phyloP scores from a whole-genome alignment of 768 basidiomycete species.

The Kwoniella bestiolae region DNA sequence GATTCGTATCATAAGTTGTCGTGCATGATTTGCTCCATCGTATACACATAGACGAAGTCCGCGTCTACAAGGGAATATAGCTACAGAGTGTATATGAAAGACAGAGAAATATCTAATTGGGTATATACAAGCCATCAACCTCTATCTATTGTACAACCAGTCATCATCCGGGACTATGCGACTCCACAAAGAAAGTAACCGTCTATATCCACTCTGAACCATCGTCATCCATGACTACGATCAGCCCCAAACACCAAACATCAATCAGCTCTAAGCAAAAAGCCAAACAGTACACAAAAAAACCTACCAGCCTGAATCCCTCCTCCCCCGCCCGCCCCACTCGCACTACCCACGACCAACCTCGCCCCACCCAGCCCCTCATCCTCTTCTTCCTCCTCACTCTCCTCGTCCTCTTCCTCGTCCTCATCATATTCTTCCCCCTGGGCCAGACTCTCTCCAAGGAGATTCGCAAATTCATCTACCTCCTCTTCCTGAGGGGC shows the following conservation, averaged over 20 bases:
- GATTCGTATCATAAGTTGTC: too few relatives aligned
- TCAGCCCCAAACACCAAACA: not conserved
- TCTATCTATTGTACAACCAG: too few relatives aligned
- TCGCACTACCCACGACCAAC: slow-evolving; percentile 22
- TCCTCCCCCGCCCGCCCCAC: not conserved
- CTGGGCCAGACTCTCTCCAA: slow-evolving; percentile 42
- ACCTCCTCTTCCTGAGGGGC: slow-evolving; percentile 28
- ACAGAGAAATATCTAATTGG: too few relatives aligned
- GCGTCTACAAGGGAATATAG: too few relatives aligned
- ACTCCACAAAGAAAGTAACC: too few relatives aligned
- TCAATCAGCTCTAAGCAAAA: not conserved
- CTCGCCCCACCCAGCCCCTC: slow-evolving; percentile 38
- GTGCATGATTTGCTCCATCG: too few relatives aligned
- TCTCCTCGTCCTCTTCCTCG: slow-evolving; percentile 25
- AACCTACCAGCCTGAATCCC: slow-evolving; percentile 19
- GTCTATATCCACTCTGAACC: slow-evolving; percentile 29
- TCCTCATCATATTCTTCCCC: slow-evolving; percentile 18
- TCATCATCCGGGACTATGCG: too few relatives aligned
- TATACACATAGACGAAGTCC: too few relatives aligned
- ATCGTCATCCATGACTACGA: slow-evolving; percentile 22
- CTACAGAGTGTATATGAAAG: too few relatives aligned
- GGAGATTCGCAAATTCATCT: slow-evolving; percentile 49
- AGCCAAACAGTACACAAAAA: not conserved
- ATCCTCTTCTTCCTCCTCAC: slow-evolving; percentile 40
- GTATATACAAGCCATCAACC: too few relatives aligned